phyloP scores from a whole-genome alignment of 768 basidiomycete species.

The Mycena rosella region DNA sequence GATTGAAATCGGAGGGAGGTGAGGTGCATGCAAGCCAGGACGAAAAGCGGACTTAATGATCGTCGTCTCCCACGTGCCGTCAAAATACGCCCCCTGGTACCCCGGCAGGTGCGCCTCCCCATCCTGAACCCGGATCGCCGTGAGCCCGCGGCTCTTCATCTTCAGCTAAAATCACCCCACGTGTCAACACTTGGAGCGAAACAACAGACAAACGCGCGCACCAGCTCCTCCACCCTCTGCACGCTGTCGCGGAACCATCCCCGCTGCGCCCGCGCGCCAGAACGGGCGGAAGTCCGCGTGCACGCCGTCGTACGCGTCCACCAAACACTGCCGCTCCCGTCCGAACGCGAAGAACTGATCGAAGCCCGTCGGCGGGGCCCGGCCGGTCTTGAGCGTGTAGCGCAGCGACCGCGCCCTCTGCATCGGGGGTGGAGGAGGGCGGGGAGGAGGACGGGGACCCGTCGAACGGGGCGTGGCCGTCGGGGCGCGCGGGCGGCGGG shows the following conservation, averaged over 20 bases:
- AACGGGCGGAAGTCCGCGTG: conserved; percentile 32
- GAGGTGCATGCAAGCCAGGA: too few relatives aligned
- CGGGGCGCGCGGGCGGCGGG: neutral
- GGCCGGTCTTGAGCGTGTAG: conserved; percentile 18
- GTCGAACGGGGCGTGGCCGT: neutral
- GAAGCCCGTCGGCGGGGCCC: conserved; percentile 21
- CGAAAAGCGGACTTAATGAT: conserved; percentile 13
- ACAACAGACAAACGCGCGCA: neutral
- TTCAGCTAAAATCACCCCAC: neutral
- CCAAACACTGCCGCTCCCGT: conserved; percentile 2
- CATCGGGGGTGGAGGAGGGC: neutral
- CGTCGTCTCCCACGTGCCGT: conserved; percentile 30
- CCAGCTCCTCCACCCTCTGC: conserved; percentile 1
- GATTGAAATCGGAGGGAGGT: neutral
- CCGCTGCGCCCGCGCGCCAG: neutral
- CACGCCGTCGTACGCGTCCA: conserved; percentile 22
- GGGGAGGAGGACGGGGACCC: neutral
- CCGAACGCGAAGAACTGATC: conserved; percentile 31
- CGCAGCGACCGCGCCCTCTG: neutral
- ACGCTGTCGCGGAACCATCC: conserved; percentile 33
- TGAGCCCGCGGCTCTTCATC: conserved; percentile 18
- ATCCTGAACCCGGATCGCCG: conserved; percentile 12
- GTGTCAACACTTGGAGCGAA: neutral
- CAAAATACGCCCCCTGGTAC: conserved; percentile 28
- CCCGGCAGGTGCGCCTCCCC: conserved; percentile 17